These are phyloP conservation scores for Naematelia encephala DNA, from an alignment of 768 basidiomycete genomes.

Conservation along the genomic window DNA sequence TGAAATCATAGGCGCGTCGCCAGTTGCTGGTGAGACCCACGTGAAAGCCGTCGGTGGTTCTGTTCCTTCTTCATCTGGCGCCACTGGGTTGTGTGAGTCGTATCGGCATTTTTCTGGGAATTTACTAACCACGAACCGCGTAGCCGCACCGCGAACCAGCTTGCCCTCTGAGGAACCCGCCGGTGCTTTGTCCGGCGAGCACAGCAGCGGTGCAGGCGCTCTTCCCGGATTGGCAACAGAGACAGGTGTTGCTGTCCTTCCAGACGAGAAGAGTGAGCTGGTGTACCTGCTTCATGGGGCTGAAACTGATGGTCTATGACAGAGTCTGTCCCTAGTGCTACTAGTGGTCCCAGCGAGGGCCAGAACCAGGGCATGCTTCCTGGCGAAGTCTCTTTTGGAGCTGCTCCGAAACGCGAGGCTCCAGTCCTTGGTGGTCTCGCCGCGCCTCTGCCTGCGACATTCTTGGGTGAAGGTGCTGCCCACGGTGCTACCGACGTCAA, in stretches of 20 bases:
- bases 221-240: slow-evolving; percentile 33
- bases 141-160: slow-evolving; percentile 17
- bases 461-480: slow-evolving; percentile 27
- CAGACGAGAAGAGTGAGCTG: slow-evolving; percentile 34
- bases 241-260: slow-evolving; percentile 40
- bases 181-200: slow-evolving; percentile 36
- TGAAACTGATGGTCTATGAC: not conserved
- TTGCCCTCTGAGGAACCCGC: slow-evolving; percentile 37
- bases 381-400: slow-evolving; percentile 21
- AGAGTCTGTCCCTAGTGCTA: slow-evolving; percentile 12
- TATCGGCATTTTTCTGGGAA: not conserved
- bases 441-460: slow-evolving; percentile 29
- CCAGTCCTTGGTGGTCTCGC: slow-evolving; percentile 19
- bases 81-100: not conserved
- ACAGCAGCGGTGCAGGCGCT: slow-evolving; percentile 34
- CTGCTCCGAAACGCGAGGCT: slow-evolving; percentile 10
- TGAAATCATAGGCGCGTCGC: not conserved
- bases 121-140: not conserved
- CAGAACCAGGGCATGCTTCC: slow-evolving; percentile 25
- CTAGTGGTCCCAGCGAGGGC: slow-evolving; percentile 4
- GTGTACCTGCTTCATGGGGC: not conserved
- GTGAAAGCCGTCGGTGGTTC: not conserved
- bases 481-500: slow-evolving; percentile 36
- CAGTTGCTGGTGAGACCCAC: not conserved
- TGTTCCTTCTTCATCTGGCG: not conserved